Evolutionary conservation across 1,284 basidiomycete species (phyloP), one percentile per base, ranked within the genome.

Genomic region (Mycena sp.): DNA sequence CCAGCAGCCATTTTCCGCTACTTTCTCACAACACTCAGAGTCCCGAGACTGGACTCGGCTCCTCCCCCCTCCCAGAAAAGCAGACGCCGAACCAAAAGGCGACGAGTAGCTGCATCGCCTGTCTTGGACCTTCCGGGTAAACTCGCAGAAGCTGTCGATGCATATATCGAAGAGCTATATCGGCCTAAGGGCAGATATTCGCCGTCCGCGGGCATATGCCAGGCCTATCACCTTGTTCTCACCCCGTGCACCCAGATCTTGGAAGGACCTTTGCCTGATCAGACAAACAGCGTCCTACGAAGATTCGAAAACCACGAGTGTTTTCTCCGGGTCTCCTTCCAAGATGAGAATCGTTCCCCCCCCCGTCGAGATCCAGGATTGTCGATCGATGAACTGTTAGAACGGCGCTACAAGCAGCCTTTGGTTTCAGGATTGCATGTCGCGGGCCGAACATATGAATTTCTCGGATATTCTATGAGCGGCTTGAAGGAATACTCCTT

Each of bases 281-380:
- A 84, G 52, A 85, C 85, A 0, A 91, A 90, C 63, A 80, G 87
- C n/a, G 81, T 90, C 32, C 76, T 87, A 11, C 50, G 63, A 23
- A 74, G 71, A 21, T 87, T 85, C 63, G 68, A 73, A 25, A 74
- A 84, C 53, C 64, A 74, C 17, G 81, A 86, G 30, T 80, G 76
- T 50, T 92, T 91, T 73, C 68, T 91, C 25, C 86, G 90, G 1
- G 87, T 92, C 26, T 80, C 79, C 14, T 89, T 91, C 68, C 79
- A 82, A 41, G 90, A 92, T 40, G 90, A 91, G 68, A 83, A 81
- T 46, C 70, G 81, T 17, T 77, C 83, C 0, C 78, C 81, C 52
- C 81, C 83, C 63, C 80, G 84, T 41, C 81, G 81, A 57, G 83
- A 87, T 67, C 71, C 77, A 3, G 83, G 81, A 49, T 70, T 83